Evolutionary conservation across 257 asterid genomes (phyloP).

Genomic region (Cynanchum wilfordii): DNA sequence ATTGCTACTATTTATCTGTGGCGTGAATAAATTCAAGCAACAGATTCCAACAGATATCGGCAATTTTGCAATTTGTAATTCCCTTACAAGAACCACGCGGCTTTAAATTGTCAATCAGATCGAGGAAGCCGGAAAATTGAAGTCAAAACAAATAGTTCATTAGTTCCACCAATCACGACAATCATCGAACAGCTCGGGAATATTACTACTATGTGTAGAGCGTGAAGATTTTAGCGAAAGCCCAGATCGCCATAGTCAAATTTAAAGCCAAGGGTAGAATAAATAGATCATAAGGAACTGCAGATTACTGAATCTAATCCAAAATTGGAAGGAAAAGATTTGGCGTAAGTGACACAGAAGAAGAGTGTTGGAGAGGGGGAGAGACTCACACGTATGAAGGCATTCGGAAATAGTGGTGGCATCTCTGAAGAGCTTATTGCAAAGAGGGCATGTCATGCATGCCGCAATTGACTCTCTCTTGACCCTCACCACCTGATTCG

Average conservation of each 20-base stretch:
- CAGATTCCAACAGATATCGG: conserved; percentile 5
- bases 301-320: conserved; percentile 8
- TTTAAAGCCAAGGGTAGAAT: not conserved
- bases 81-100: conserved; percentile 17
- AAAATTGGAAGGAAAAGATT: not conserved
- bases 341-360: not conserved
- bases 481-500: conserved; percentile 83
- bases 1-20: not conserved
- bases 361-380: not conserved
- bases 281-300: conserved; percentile 19
- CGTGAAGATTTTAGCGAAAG: conserved; percentile 1
- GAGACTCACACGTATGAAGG: conserved; percentile 88
- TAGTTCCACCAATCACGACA: not conserved
- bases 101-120: conserved; percentile 14
- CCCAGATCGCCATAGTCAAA: conserved; percentile 14
- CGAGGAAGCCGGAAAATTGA: conserved; percentile 20
- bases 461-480: conserved; percentile 68
- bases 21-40: not conserved
- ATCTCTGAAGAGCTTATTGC: conserved; percentile 74
- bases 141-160: conserved; percentile 14
- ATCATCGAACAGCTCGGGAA: not conserved
- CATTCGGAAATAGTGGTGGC: conserved; percentile 96
- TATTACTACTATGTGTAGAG: not conserved
- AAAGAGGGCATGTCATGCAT: conserved; percentile 99
- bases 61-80: conserved; percentile 11